A percentile compares a stretch with the other conserved stretches of the same genome.
phyloP scores from a whole-genome alignment of 1,139 yeast genomes.

The Saccharomyces hybrid region DNA sequence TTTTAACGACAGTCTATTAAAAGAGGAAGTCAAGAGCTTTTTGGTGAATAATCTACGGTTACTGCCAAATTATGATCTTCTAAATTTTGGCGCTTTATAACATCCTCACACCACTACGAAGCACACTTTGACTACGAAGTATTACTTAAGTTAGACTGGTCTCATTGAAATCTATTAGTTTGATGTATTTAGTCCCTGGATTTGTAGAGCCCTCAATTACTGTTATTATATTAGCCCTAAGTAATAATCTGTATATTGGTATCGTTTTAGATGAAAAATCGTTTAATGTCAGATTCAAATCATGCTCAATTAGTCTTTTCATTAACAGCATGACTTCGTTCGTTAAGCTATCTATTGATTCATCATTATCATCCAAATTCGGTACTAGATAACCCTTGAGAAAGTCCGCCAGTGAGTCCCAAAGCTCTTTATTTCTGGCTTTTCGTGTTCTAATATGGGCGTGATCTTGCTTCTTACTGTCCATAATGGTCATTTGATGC shows the following conservation, averaged over 20 bases:
- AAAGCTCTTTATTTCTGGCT: conserved; percentile 4
- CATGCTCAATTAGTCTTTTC: conserved; percentile 12
- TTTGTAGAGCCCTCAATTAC: neutral
- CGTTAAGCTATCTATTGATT: neutral
- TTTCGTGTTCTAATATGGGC: neutral
- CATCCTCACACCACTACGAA: neutral
- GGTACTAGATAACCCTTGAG: conserved; percentile 10
- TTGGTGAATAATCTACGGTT: neutral
- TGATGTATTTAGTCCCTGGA: neutral
- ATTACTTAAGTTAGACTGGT: neutral
- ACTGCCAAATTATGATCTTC: neutral
- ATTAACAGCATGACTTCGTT: conserved; percentile 1
- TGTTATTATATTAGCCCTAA: conserved; percentile 8
- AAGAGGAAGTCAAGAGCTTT: neutral
- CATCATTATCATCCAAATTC: conserved; percentile 6
- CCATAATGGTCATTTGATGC: neutral
- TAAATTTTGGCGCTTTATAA: neutral
- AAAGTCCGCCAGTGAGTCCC: conserved; percentile 7
- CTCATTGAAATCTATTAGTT: conserved; percentile 4
- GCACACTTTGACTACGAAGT: neutral
- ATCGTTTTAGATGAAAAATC: conserved; percentile 13
- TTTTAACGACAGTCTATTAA: neutral
- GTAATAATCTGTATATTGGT: conserved; percentile 11
- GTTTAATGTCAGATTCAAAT: conserved; percentile 9
- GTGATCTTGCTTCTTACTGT: neutral